Evolutionary conservation across 176 grass and related monocot genomes (phyloP).

Genomic region (Otatea glauca): DNA sequence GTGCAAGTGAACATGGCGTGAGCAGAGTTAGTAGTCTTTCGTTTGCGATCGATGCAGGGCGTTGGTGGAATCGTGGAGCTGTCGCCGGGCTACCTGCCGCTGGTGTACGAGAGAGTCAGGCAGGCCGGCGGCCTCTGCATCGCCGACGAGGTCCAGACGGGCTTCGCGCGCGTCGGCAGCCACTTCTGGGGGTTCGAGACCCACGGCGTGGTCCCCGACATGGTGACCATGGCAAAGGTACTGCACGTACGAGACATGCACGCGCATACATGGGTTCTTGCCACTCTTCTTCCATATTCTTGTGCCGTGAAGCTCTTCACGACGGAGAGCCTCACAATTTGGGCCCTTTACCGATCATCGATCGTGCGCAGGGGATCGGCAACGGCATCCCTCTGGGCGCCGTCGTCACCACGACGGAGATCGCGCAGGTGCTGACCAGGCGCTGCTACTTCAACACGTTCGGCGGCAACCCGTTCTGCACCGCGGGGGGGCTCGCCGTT

Average conservation of each 20-base stretch:
- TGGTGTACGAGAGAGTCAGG: slow-evolving; percentile 67
- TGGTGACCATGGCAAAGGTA: slow-evolving; percentile 97
- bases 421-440: slow-evolving; percentile 80
- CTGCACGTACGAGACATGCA: not conserved
- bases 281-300: not conserved
- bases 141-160: slow-evolving; percentile 92
- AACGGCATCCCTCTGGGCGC: slow-evolving; percentile 95
- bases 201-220: slow-evolving; percentile 86
- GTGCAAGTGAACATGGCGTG: not conserved
- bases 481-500: slow-evolving; percentile 78
- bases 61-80: slow-evolving; percentile 93
- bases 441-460: slow-evolving; percentile 96
- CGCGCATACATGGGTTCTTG: not conserved
- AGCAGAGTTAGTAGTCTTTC: slow-evolving; percentile 10
- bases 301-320: not conserved
- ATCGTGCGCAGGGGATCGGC: slow-evolving; percentile 76
- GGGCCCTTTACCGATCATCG: not conserved
- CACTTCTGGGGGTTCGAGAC: slow-evolving; percentile 97
- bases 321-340: not conserved
- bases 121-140: slow-evolving; percentile 90
- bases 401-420: slow-evolving; percentile 87
- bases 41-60: slow-evolving; percentile 46
- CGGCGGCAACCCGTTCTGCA: slow-evolving; percentile 87
- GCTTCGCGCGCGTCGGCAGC: slow-evolving; percentile 82
- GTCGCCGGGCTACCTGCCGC: slow-evolving; percentile 78